Evolutionary conservation across 495 filamentous ascomycete genomes (phyloP).

Genomic region (Emericellopsis terricola): DNA sequence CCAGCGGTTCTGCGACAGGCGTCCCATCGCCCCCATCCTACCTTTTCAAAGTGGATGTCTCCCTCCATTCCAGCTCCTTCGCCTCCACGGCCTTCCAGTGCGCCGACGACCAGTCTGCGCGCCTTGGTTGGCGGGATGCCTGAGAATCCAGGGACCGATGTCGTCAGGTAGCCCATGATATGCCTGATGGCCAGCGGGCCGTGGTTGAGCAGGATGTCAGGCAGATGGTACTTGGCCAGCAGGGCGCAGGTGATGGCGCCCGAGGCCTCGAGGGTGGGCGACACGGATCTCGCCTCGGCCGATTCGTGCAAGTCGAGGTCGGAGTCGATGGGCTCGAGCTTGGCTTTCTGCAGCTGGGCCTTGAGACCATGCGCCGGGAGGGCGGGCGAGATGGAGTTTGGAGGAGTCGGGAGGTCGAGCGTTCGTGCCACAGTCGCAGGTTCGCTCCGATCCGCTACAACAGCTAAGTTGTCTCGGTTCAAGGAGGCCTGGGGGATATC

Average conservation of each 20-base stretch:
- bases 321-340: constrained; percentile 58
- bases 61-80: constrained; percentile 48
- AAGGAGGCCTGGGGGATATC: constrained; percentile 53
- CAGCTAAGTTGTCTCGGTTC: constrained; percentile 42
- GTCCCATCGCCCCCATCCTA: constrained; percentile 95
- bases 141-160: constrained; percentile 83
- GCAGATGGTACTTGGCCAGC: constrained; percentile 82
- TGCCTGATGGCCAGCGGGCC: constrained; percentile 88
- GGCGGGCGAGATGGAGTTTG: constrained; percentile 86
- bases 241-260: constrained; percentile 73
- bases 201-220: constrained; percentile 73
- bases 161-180: constrained; percentile 83
- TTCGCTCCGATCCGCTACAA: constrained; percentile 37
- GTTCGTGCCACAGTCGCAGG: constrained; percentile 29
- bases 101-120: constrained; percentile 68
- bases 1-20: constrained; percentile 55
- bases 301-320: constrained; percentile 74
- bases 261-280: constrained; percentile 45
- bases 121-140: constrained; percentile 84
- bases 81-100: constrained; percentile 51
- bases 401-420: constrained; percentile 70
- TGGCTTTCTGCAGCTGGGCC: constrained; percentile 37
- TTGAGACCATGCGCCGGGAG: constrained; percentile 68
- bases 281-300: constrained; percentile 34
- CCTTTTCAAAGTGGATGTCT: constrained; percentile 84